A percentile compares a stretch with the other conserved stretches of the same genome.
These are phyloP conservation scores for Bromus sterilis DNA, from an alignment of 176 grass and related monocot genomes.

Conservation along the genomic window DNA sequence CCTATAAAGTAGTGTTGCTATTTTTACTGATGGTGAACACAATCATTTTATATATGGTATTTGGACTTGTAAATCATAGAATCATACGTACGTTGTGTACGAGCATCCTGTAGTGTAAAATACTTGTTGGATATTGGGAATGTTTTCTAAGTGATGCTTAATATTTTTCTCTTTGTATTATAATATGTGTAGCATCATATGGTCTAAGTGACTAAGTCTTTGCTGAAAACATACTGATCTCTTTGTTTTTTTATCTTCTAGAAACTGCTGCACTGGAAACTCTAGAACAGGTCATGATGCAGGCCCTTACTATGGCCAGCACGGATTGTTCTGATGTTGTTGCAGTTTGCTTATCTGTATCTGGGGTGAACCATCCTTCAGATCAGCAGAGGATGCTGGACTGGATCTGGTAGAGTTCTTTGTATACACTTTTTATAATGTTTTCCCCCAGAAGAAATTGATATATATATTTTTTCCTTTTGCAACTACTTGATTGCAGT, in stretches of 20 bases:
- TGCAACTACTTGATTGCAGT: neutral
- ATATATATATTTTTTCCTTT: neutral
- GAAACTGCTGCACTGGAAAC: conserved; percentile 65
- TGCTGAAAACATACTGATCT: conserved; percentile 1
- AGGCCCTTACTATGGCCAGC: conserved; percentile 56
- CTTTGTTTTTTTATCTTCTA: conserved; percentile 30
- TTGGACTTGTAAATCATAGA: neutral
- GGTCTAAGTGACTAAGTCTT: neutral
- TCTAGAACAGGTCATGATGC: conserved; percentile 65
- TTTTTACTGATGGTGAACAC: neutral
- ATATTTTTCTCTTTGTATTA: neutral
- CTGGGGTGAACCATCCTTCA: conserved; percentile 90
- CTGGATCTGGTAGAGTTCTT: conserved; percentile 67
- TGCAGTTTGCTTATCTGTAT: conserved; percentile 88
- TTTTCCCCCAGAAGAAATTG: neutral
- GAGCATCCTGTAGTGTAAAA: neutral
- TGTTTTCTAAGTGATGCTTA: neutral
- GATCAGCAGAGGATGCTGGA: conserved; percentile 83
- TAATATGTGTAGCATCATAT: neutral
- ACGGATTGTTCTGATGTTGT: conserved; percentile 44
- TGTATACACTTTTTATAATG: conserved; percentile 3
- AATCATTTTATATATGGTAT: neutral
- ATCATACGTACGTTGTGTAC: neutral
- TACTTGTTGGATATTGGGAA: neutral
- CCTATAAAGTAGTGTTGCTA: neutral